phyloP scores from a whole-genome alignment of 352 stramenopile species.

The Blastocystis sp. region DNA sequence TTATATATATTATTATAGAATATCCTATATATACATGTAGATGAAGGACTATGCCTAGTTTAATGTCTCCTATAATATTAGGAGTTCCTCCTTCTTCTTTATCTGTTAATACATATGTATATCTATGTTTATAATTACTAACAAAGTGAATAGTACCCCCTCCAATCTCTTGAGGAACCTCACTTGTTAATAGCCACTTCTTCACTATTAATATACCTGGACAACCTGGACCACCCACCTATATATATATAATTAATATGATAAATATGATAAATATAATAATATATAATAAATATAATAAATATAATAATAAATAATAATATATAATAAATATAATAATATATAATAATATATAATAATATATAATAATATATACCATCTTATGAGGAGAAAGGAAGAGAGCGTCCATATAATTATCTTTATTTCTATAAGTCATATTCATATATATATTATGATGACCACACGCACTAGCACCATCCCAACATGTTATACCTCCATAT shows the following conservation, averaged over 20 bases:
- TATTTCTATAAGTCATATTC: conserved; percentile 60
- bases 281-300: too few species aligned
- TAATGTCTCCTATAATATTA: conserved; percentile 71
- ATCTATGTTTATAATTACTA: conserved; percentile 47
- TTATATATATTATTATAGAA: too few species aligned
- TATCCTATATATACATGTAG: conserved; percentile 55
- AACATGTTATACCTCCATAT: conserved; percentile 68
- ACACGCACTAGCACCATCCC: conserved; percentile 77
- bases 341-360: too few species aligned
- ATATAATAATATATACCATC: too few species aligned
- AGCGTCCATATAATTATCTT: conserved; percentile 60
- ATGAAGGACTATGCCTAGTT: conserved; percentile 67
- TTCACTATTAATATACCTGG: conserved; percentile 80
- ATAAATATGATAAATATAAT: too few species aligned
- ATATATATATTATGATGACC: conserved; percentile 77
- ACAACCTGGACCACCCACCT: conserved; percentile 68
- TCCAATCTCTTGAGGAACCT: conserved; percentile 48
- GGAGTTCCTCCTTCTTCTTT: conserved; percentile 82
- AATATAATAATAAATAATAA: too few species aligned
- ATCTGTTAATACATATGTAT: conserved; percentile 45
- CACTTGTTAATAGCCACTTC: conserved; percentile 54
- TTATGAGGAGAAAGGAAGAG: conserved; percentile 86
- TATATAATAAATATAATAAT: too few species aligned
- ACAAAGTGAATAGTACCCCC: conserved; percentile 65
- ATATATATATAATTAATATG: too few species aligned